These are phyloP conservation scores for Naganishia onofrii DNA, from an alignment of 768 basidiomycete genomes.

Conservation along the genomic window DNA sequence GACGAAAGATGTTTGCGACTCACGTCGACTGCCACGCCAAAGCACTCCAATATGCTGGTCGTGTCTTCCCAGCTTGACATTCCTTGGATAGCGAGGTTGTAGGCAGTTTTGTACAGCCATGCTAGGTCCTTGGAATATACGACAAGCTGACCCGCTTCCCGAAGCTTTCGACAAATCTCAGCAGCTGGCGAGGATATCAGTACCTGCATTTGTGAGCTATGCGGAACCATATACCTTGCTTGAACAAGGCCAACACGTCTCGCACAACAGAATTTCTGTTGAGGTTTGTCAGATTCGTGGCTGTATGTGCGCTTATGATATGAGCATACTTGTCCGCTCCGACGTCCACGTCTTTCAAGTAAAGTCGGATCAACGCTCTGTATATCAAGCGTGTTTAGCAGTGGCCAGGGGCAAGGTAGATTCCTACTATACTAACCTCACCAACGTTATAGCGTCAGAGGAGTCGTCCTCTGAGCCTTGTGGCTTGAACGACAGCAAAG, in stretches of 20 bases:
- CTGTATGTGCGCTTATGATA: not conserved
- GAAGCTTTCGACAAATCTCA: slow-evolving; percentile 8
- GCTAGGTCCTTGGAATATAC: slow-evolving; percentile 21
- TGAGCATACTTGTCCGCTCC: not conserved
- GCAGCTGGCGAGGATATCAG: not conserved
- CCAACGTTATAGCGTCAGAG: not conserved
- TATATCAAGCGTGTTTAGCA: not conserved
- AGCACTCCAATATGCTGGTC: not conserved
- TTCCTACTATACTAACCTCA: not conserved
- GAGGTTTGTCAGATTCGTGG: not conserved
- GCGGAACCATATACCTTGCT: not conserved
- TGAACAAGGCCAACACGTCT: not conserved
- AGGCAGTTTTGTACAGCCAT: slow-evolving; percentile 29
- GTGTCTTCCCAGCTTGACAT: slow-evolving; percentile 17
- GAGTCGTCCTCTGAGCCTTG: not conserved
- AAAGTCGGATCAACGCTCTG: slow-evolving; percentile 12
- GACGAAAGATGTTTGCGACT: not conserved
- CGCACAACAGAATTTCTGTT: not conserved
- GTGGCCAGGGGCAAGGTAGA: not conserved
- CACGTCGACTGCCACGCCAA: slow-evolving; percentile 5
- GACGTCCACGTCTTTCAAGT: not conserved
- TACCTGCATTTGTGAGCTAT: not conserved
- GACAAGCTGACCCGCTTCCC: not conserved
- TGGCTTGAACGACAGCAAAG: slow-evolving; percentile 4
- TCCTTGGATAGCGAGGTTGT: slow-evolving; percentile 22